Evolutionary conservation across 331 rosid species (phyloP), one percentile per base, ranked within the genome.

Genomic region (Acacia concinna): DNA sequence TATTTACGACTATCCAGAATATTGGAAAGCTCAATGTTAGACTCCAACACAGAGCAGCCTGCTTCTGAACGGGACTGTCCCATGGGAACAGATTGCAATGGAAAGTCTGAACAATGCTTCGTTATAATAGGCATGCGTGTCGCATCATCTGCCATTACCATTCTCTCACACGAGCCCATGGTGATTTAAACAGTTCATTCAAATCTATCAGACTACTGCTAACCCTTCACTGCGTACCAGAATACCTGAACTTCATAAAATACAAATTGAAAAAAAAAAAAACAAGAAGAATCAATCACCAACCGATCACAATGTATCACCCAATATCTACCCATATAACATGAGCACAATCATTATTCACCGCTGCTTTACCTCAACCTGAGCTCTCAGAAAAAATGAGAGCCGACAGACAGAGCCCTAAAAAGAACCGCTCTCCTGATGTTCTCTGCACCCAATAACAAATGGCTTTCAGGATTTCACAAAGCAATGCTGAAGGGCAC

Each of bases 141-240:
- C 25, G 79, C 76, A 52, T 82, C 86, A 21, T 77, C 86, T 18
- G 71, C 82, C n/a, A 78, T 56, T 54, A 82, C 64, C 59, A 77
- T 73, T 62, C 82, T 57, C 68, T 81, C 91, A 71, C 70, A 84
- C 8, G 78, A 86, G 63, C 81, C 87, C 93, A 85, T 88, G 84
- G 74, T 78, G 69, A 54, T 67, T 9, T 43, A 70, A 52, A 65
- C 34, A 62, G 74, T 40, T 28, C 23, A 38, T 44, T 68, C 75
- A 37, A 76, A 47, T 10, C 82, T 38, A 76, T 37, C 28, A 13
- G 18, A 79, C 57, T 59, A 57, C 78, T 10, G 64, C 18, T 51
- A 79, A 73, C 76, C 89, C 82, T 78, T 32, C 75, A 82, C 77
- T 6, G 28, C 4, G 73, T 0, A 60, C 74, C 40, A 49, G 34